Percentiles rank a stretch among this genome's conserved stretches.
phyloP scores from a whole-genome alignment of 345 rosid genomes.

The Citropsis articulata region DNA sequence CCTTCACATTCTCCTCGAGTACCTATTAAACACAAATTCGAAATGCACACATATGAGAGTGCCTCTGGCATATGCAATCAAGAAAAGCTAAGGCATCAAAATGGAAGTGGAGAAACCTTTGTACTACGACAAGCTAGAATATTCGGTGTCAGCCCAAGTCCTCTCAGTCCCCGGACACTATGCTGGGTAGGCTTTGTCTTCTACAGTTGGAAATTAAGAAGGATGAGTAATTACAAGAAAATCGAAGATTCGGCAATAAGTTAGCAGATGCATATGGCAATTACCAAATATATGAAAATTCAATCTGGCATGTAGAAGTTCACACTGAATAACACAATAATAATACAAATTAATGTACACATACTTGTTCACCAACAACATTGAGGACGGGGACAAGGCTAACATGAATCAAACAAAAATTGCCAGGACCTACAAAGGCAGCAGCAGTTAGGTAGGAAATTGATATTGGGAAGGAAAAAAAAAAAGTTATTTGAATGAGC shows the following conservation, averaged over 20 bases:
- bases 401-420: constrained; percentile 96
- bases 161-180: constrained; percentile 86
- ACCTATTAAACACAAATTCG: constrained; percentile 45
- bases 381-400: constrained; percentile 97
- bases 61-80: neutral
- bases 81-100: neutral
- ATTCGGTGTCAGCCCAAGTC: constrained; percentile 86
- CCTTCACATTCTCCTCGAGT: constrained; percentile 77
- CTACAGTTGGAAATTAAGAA: constrained; percentile 31
- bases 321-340: neutral
- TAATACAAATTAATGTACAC: neutral
- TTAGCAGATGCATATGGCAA: neutral
- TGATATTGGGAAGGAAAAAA: neutral
- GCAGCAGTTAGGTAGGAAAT: constrained; percentile 13
- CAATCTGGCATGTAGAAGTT: neutral
- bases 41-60: constrained; percentile 9
- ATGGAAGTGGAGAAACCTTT: constrained; percentile 41
- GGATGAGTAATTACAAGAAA: neutral
- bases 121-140: constrained; percentile 97
- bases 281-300: neutral
- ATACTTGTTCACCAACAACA: constrained; percentile 97
- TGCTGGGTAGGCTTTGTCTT: constrained; percentile 99
- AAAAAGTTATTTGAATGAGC: neutral
- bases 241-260: neutral
- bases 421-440: constrained; percentile 70